Percentiles rank a stretch among this genome's conserved stretches.
Conservation (phyloP, 1,284 basidiomycete species). For the Leccinum solheimii region DNA sequence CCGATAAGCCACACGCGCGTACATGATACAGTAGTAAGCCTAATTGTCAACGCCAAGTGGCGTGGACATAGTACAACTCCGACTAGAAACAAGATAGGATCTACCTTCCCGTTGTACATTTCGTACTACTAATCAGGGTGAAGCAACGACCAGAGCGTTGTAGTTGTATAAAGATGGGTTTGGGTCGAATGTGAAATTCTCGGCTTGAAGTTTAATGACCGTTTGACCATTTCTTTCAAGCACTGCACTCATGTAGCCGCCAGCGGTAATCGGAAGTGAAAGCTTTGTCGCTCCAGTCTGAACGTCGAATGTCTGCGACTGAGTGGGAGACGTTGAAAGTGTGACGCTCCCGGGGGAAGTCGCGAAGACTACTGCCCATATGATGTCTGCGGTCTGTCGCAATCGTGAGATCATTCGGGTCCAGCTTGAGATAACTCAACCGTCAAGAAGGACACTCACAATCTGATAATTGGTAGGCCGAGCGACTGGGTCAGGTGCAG, state of each 20-base stretch:
- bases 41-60: neutral
- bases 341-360: conserved; percentile 53
- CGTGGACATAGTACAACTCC: neutral
- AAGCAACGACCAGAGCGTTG: conserved; percentile 55
- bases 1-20: too few species aligned
- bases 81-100: neutral
- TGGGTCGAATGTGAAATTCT: conserved; percentile 52
- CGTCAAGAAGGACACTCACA: conserved; percentile 29
- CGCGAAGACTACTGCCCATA: conserved; percentile 70
- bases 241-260: conserved; percentile 60
- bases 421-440: neutral
- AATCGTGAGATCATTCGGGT: conserved; percentile 10
- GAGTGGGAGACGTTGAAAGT: conserved; percentile 48
- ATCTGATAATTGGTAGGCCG: conserved; percentile 58
- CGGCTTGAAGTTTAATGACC: conserved; percentile 51
- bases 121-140: conserved; percentile 22
- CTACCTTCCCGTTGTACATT: conserved; percentile 3
- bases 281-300: conserved; percentile 66
- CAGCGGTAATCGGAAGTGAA: conserved; percentile 55
- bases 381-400: conserved; percentile 48
- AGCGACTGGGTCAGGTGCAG: conserved; percentile 51
- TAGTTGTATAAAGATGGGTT: conserved; percentile 61
- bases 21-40: too few species aligned
- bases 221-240: conserved; percentile 55
- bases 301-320: conserved; percentile 50